Conservation (phyloP, 2,329 filamentous ascomycete species). For the Monosporascus sp. region DNA sequence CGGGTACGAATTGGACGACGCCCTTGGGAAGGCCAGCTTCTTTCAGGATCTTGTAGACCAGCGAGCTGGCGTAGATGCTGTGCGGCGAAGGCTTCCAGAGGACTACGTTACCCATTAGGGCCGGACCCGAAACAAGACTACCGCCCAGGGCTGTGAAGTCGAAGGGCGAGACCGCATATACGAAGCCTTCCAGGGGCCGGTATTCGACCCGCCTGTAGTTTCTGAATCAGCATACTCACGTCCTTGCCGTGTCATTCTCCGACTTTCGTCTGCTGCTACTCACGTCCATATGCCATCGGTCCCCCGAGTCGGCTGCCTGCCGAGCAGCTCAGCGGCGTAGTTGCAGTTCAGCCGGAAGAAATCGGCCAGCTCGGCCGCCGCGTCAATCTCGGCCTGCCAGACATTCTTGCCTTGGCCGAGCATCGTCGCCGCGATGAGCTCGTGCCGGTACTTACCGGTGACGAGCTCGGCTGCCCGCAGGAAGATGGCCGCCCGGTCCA, state of each 20-base stretch:
- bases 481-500: slow-evolving; percentile 33
- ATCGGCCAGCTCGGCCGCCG: slow-evolving; percentile 31
- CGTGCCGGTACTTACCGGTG: slow-evolving; percentile 19
- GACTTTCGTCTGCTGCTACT: slow-evolving; percentile 5
- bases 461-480: slow-evolving; percentile 28
- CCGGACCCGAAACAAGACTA: neutral
- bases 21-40: slow-evolving; percentile 19
- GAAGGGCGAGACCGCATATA: neutral
- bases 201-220: neutral
- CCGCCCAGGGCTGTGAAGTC: neutral
- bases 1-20: slow-evolving; percentile 29
- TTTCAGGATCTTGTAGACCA: neutral
- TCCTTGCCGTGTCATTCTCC: neutral
- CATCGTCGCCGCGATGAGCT: slow-evolving; percentile 35
- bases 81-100: neutral
- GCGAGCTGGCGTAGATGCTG: neutral
- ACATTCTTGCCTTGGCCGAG: slow-evolving; percentile 36
- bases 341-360: slow-evolving; percentile 31
- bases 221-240: neutral
- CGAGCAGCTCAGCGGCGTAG: slow-evolving; percentile 29
- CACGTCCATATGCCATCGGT: slow-evolving; percentile 27
- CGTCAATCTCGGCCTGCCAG: slow-evolving; percentile 35
- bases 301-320: slow-evolving; percentile 29
- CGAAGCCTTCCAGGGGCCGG: slow-evolving; percentile 1
- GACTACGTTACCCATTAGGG: neutral